Evolutionary conservation across 1,284 basidiomycete genomes (phyloP).

Genomic region (Apiotrichum laibachii): DNA sequence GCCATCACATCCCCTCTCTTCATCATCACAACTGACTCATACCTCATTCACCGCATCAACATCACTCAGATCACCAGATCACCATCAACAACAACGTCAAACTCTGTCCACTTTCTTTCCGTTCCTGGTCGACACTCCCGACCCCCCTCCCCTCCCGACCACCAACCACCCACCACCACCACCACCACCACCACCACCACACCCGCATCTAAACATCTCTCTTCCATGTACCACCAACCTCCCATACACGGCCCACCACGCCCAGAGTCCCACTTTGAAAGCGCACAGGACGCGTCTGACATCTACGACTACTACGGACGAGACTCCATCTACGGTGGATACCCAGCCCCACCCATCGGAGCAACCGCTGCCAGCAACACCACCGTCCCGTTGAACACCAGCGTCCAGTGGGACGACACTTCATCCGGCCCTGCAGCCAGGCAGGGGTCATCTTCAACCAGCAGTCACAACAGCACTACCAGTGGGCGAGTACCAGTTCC

Average conservation of each 20-base stretch:
- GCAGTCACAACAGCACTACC: not conserved
- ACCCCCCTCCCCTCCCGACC: no score
- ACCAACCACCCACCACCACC: no score
- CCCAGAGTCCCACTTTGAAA: slow-evolving; percentile 24
- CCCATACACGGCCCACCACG: not conserved
- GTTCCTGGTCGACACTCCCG: no score
- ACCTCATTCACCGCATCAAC: no score
- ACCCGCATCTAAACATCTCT: not conserved
- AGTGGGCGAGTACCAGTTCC: not conserved
- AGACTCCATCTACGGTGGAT: not conserved
- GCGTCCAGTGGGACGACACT: not conserved
- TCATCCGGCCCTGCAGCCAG: not conserved
- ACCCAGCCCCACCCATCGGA: not conserved
- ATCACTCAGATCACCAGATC: no score
- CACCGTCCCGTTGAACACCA: not conserved
- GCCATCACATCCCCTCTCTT: no score
- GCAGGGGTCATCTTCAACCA: not conserved
- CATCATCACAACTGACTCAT: no score
- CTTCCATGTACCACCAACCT: not conserved
- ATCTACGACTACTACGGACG: slow-evolving; percentile 35
- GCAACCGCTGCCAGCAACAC: not conserved
- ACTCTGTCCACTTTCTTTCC: slow-evolving; percentile 3
- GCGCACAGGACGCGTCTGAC: slow-evolving; percentile 26
- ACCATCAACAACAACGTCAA: not conserved
- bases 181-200: not conserved